Evolutionary conservation across 257 asterid genomes (phyloP).

Genomic region (Lycium ferocissimum): DNA sequence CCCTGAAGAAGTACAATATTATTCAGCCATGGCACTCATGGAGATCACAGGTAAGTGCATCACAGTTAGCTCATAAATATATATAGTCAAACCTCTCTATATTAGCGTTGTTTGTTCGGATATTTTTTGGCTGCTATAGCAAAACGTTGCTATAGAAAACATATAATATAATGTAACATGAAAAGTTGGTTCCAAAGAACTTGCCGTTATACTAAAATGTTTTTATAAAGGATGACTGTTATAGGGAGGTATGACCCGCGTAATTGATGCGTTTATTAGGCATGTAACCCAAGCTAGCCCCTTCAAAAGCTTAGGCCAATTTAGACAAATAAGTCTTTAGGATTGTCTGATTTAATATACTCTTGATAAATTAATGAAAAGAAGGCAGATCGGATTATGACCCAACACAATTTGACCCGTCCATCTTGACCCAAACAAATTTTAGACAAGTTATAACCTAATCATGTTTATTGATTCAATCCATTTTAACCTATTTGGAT

Average conservation of each 20-base stretch:
- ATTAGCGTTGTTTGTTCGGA: too few relatives aligned
- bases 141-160: too few relatives aligned
- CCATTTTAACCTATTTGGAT: background rate
- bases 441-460: background rate
- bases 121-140: too few relatives aligned
- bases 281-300: background rate
- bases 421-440: background rate
- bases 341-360: background rate
- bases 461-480: conserved; percentile 3
- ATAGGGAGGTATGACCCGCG: too few relatives aligned
- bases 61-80: background rate
- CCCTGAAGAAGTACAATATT: conserved; percentile 35
- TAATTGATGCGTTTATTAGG: background rate
- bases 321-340: background rate
- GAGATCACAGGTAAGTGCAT: conserved; percentile 33
- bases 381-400: background rate
- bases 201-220: too few relatives aligned
- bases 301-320: background rate
- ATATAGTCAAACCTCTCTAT: too few relatives aligned
- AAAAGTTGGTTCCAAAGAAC: too few relatives aligned
- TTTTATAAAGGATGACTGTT: too few relatives aligned
- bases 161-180: too few relatives aligned
- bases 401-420: background rate
- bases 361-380: background rate
- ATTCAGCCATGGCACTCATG: conserved; percentile 37